A percentile compares a stretch with the other conserved stretches of the same genome.
These are phyloP conservation scores for Coemansia sp. DNA, from an alignment of 192 early-diverging fungal genomes.

Conservation along the genomic window DNA sequence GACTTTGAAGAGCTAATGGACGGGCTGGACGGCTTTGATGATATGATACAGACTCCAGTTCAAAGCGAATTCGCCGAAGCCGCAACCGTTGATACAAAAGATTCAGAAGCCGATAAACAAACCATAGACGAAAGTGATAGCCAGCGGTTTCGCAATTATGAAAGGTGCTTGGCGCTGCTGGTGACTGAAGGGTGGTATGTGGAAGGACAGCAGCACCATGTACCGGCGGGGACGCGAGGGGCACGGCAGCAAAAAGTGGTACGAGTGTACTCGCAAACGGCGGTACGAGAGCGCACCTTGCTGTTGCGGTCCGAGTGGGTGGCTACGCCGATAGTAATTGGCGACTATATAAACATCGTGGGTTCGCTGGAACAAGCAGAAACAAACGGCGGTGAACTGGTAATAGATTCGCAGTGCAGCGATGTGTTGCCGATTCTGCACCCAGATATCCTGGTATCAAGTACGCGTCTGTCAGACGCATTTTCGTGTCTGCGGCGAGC, in stretches of 20 bases:
- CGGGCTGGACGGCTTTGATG: constrained; percentile 12
- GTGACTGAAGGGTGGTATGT: constrained; percentile 36
- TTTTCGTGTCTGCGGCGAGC: constrained; percentile 75
- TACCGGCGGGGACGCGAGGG: constrained; percentile 1
- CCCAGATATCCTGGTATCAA: constrained; percentile 78
- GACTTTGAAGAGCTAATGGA: constrained; percentile 34
- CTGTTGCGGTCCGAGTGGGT: constrained; percentile 70
- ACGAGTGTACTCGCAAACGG: constrained; percentile 44
- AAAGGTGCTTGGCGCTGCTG: constrained; percentile 39
- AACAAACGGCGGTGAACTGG: constrained; percentile 10
- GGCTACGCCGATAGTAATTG: constrained; percentile 55
- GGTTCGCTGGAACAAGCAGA: constrained; percentile 12
- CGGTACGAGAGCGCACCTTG: constrained; percentile 30
- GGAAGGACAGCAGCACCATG: constrained; percentile 8
- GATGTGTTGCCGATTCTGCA: constrained; percentile 67
- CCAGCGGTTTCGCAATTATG: constrained; percentile 19
- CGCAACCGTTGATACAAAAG: too few relatives aligned
- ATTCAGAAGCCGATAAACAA: too few relatives aligned
- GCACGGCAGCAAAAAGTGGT: constrained; percentile 32
- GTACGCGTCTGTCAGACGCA: constrained; percentile 72
- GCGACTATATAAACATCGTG: constrained; percentile 62
- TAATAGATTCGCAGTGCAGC: constrained; percentile 57
- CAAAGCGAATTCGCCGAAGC: too few relatives aligned
- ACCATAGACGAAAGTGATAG: not conserved
- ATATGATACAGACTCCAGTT: constrained; percentile 2